Percentiles rank a stretch among this genome's conserved stretches.
Evolutionary conservation across 257 asterid species (phyloP).

Genomic region (Solanum pinnatisectum): DNA sequence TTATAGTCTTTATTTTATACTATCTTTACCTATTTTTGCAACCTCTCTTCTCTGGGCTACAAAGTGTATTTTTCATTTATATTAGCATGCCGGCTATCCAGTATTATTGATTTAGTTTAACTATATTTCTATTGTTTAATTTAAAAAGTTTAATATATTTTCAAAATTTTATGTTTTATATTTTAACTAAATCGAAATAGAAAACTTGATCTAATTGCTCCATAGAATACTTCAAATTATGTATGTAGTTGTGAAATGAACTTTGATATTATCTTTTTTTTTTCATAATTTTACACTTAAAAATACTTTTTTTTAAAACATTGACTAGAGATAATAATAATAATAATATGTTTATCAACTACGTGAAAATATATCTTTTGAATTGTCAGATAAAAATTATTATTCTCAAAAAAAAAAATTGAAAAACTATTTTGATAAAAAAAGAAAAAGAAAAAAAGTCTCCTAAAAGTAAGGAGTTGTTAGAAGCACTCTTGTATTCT

Average conservation of each 20-base stretch:
- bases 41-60: not conserved
- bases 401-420: not conserved
- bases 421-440: too few relatives aligned
- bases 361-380: not conserved
- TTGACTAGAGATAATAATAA: too few relatives aligned
- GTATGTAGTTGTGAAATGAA: not conserved
- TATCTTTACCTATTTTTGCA: not conserved
- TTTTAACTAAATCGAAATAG: not conserved
- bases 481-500: not conserved
- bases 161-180: not conserved
- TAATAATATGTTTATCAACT: not conserved
- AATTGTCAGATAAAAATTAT: not conserved
- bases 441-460: not conserved
- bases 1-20: too few relatives aligned
- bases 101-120: not conserved
- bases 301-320: too few relatives aligned
- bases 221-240: not conserved
- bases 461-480: not conserved
- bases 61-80: not conserved
- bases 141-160: too few relatives aligned
- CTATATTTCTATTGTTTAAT: too few relatives aligned
- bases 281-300: too few relatives aligned
- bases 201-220: too few relatives aligned
- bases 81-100: not conserved
- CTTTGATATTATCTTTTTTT: not conserved